These are phyloP conservation scores for Raffaelea arxii DNA, from an alignment of 2,329 filamentous ascomycete genomes.

Conservation along the genomic window DNA sequence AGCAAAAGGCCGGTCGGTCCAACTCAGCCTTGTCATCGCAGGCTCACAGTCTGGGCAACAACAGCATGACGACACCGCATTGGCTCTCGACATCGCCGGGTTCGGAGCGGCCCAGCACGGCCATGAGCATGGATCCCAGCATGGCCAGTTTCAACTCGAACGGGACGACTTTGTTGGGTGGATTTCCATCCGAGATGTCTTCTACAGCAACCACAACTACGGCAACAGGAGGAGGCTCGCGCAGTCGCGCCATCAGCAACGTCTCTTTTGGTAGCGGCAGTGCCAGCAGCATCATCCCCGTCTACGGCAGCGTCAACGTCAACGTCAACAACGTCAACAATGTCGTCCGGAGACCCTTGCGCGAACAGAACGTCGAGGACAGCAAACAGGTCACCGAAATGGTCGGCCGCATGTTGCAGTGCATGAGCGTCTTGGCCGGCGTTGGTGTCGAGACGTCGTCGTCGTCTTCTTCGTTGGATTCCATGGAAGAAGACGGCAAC, in stretches of 20 bases:
- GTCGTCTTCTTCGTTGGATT: neutral
- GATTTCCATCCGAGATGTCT: conserved; percentile 35
- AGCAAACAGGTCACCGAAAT: conserved; percentile 83
- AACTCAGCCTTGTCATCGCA: conserved; percentile 11
- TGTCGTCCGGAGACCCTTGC: too few relatives aligned
- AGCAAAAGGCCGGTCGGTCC: conserved; percentile 16
- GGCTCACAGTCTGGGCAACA: conserved; percentile 7
- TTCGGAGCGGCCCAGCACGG: conserved; percentile 55
- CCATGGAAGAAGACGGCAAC: too few relatives aligned
- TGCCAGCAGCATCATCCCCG: conserved; percentile 7
- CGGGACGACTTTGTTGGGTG: conserved; percentile 68
- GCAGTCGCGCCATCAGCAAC: conserved; percentile 78
- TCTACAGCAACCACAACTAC: neutral
- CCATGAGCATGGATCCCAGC: conserved; percentile 63
- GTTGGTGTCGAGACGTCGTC: conserved; percentile 53
- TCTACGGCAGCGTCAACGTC: conserved; percentile 12
- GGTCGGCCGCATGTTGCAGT: conserved; percentile 91
- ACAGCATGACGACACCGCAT: conserved; percentile 18
- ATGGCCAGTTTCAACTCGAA: conserved; percentile 74
- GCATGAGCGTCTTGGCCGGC: conserved; percentile 73
- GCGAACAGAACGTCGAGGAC: conserved; percentile 54
- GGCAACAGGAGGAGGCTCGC: conserved; percentile 37
- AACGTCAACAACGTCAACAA: too few relatives aligned
- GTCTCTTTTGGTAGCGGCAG: conserved; percentile 54
- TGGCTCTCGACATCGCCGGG: conserved; percentile 40